Conservation (phyloP, 2,329 filamentous ascomycete genomes). For the Neonectria faginata region DNA sequence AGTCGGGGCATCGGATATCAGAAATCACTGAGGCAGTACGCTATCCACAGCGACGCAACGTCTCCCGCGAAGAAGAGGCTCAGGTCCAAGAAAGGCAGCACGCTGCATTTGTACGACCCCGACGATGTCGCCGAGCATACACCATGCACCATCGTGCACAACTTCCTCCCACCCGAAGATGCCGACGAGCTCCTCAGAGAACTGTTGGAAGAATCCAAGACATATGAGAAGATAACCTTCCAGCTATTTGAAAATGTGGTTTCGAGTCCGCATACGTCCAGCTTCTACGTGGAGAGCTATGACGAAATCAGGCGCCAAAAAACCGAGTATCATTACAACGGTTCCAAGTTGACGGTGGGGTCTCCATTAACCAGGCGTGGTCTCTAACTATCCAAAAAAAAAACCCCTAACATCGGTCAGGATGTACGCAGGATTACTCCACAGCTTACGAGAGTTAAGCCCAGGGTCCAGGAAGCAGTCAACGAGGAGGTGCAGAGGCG, state of each 20-base stretch:
- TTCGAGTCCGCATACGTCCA: slow-evolving; percentile 83
- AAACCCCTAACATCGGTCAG: slow-evolving; percentile 52
- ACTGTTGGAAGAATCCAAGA: slow-evolving; percentile 77
- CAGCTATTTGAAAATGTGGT: slow-evolving; percentile 91
- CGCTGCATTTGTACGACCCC: slow-evolving; percentile 85
- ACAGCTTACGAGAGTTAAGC: slow-evolving; percentile 76
- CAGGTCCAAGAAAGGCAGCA: slow-evolving; percentile 81
- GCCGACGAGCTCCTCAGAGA: slow-evolving; percentile 82
- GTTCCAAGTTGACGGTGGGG: slow-evolving; percentile 72
- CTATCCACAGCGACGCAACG: slow-evolving; percentile 37
- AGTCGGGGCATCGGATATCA: slow-evolving; percentile 64
- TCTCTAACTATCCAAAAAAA: not conserved
- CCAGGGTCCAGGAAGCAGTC: slow-evolving; percentile 78
- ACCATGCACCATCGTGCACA: slow-evolving; percentile 91
- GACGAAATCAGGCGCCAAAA: slow-evolving; percentile 78
- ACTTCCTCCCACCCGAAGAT: slow-evolving; percentile 79
- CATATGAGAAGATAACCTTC: slow-evolving; percentile 79
- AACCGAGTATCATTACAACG: slow-evolving; percentile 88
- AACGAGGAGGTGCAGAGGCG: slow-evolving; percentile 81
- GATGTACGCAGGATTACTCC: slow-evolving; percentile 83
- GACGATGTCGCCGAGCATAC: slow-evolving; percentile 85
- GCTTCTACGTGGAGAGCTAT: slow-evolving; percentile 83
- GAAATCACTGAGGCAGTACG: slow-evolving; percentile 70
- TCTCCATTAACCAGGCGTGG: not conserved
- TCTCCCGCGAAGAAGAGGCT: slow-evolving; percentile 59